These are phyloP conservation scores for Hibiscus syriacus DNA, from an alignment of 345 rosid genomes.

Conservation along the genomic window DNA sequence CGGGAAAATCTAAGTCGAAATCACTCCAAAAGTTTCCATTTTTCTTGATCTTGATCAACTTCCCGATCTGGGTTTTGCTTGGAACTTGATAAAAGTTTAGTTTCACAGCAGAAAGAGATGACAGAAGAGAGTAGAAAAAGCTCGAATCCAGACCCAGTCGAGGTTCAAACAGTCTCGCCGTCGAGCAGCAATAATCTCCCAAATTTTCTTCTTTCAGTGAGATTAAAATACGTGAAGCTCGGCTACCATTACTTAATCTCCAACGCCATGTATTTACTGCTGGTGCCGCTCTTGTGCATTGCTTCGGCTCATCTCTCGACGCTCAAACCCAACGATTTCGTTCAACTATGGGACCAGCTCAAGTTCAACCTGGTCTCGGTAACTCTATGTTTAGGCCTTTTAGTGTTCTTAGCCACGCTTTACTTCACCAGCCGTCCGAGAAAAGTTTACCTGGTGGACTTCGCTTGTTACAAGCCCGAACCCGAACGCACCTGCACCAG, in stretches of 20 bases:
- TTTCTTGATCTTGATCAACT: background rate
- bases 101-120: background rate
- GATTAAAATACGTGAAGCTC: constrained; percentile 28
- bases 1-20: background rate
- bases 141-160: background rate
- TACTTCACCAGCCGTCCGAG: constrained; percentile 23
- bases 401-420: background rate
- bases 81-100: background rate
- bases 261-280: constrained; percentile 21
- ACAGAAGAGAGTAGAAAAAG: background rate
- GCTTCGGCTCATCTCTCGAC: constrained; percentile 20
- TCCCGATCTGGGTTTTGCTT: too few species aligned
- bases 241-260: constrained; percentile 27
- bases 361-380: background rate
- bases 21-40: background rate
- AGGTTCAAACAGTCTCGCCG: constrained; percentile 4
- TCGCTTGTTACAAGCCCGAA: constrained; percentile 19
- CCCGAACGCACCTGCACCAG: background rate
- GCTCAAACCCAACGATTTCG: background rate
- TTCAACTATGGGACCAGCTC: background rate
- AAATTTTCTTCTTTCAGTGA: constrained; percentile 10
- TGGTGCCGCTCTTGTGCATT: constrained; percentile 12
- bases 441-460: constrained; percentile 10
- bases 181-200: background rate
- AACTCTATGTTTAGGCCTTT: background rate